These are phyloP conservation scores for Wallemia hederae DNA, from an alignment of 1,284 basidiomycete genomes.

Conservation along the genomic window DNA sequence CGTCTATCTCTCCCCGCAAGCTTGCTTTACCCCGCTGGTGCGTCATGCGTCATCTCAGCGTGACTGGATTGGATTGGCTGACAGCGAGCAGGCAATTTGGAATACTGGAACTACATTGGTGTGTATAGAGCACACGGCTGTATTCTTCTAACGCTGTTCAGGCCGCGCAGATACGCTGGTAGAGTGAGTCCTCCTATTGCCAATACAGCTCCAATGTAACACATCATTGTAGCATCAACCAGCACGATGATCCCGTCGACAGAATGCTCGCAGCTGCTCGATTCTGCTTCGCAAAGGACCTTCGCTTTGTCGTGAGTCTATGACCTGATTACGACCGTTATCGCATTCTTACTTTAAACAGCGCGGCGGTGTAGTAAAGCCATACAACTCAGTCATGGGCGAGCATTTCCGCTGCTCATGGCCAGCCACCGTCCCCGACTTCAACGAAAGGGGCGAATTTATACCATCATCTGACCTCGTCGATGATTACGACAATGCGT, in stretches of 20 bases:
- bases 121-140: background rate
- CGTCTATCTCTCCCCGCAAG: constrained; percentile 68
- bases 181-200: background rate
- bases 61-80: background rate
- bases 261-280: constrained; percentile 71
- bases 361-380: constrained; percentile 76
- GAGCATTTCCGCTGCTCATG: constrained; percentile 71
- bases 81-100: constrained; percentile 73
- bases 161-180: background rate
- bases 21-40: constrained; percentile 21
- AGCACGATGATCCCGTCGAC: constrained; percentile 63
- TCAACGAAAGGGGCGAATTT: constrained; percentile 13
- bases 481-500: background rate
- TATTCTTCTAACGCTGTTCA: background rate
- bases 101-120: constrained; percentile 76
- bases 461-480: background rate
- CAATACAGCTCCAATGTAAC: background rate
- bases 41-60: background rate
- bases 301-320: constrained; percentile 55
- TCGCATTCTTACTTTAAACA: constrained; percentile 11
- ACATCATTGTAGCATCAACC: constrained; percentile 30
- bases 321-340: background rate
- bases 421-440: constrained; percentile 15
- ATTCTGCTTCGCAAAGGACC: constrained; percentile 75
- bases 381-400: constrained; percentile 77